These are phyloP conservation scores for Rhynchospora breviuscula DNA, from an alignment of 176 grass and related monocot species.

Conservation along the genomic window DNA sequence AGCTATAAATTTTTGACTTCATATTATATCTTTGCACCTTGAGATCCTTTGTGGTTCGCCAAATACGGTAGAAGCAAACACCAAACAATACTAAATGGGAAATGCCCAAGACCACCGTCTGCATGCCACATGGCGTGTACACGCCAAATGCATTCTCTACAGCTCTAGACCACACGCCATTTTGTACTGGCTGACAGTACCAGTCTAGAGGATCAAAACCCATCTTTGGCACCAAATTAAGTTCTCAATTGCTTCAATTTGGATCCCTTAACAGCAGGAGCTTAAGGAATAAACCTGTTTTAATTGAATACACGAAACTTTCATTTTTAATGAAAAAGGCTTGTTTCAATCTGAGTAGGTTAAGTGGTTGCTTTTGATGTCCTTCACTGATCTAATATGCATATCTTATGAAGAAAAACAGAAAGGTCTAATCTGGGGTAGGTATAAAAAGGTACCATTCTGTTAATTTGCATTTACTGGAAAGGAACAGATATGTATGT, in stretches of 20 bases:
- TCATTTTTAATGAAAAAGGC: not conserved
- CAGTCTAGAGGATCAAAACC: slow-evolving; percentile 62
- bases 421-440: not conserved
- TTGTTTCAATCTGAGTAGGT: no score
- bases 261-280: slow-evolving; percentile 12
- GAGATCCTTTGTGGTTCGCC: slow-evolving; percentile 66
- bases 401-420: not conserved
- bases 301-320: not conserved
- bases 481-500: not conserved
- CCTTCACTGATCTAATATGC: not conserved
- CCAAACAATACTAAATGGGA: slow-evolving; percentile 75
- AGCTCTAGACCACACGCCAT: slow-evolving; percentile 56
- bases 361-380: not conserved
- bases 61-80: slow-evolving; percentile 85
- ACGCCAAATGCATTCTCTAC: slow-evolving; percentile 64
- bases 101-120: slow-evolving; percentile 69
- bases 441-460: not conserved
- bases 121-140: slow-evolving; percentile 81
- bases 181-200: slow-evolving; percentile 81
- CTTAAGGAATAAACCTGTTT: slow-evolving; percentile 22
- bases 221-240: slow-evolving; percentile 35
- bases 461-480: not conserved
- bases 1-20: slow-evolving; percentile 59
- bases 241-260: slow-evolving; percentile 15
- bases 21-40: slow-evolving; percentile 63